Evolutionary conservation across 2,329 filamentous ascomycete genomes (phyloP).

Genomic region (Zymoseptoria ardabiliae): DNA sequence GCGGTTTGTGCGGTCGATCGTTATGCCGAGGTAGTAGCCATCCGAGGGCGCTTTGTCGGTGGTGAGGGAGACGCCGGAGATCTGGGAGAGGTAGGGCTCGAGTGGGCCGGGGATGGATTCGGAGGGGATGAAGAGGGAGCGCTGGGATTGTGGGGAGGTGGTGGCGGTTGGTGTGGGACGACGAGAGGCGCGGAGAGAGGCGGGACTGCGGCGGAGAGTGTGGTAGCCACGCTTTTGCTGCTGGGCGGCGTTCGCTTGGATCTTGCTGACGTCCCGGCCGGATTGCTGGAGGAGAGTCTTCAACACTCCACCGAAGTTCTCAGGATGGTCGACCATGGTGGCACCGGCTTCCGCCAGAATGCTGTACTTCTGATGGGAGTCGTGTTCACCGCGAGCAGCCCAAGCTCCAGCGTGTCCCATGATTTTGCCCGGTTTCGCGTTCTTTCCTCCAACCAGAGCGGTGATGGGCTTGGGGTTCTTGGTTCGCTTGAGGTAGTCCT

Average conservation of each 20-base stretch:
- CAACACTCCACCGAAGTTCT: constrained; percentile 64
- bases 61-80: constrained; percentile 21
- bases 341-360: constrained; percentile 60
- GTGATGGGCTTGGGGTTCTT: constrained; percentile 66
- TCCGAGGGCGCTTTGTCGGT: constrained; percentile 22
- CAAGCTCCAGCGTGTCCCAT: constrained; percentile 80
- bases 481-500: constrained; percentile 52
- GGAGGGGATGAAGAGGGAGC: constrained; percentile 21
- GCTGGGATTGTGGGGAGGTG: constrained; percentile 15
- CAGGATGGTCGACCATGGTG: constrained; percentile 66
- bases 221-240: constrained; percentile 45
- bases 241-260: constrained; percentile 27
- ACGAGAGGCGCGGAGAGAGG: constrained; percentile 9
- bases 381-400: constrained; percentile 57
- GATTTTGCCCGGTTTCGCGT: constrained; percentile 56
- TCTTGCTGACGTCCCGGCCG: constrained; percentile 35
- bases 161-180: constrained; percentile 12
- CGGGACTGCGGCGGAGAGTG: constrained; percentile 24
- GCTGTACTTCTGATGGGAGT: constrained; percentile 57
- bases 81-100: constrained; percentile 23
- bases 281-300: constrained; percentile 49
- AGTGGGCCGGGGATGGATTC: constrained; percentile 21
- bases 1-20: constrained; percentile 55
- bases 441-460: constrained; percentile 60
- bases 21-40: constrained; percentile 50